A percentile compares a stretch with the other conserved stretches of the same genome.
phyloP scores from a whole-genome alignment of 306 rosid genomes.

The Fragaria ananassa region DNA sequence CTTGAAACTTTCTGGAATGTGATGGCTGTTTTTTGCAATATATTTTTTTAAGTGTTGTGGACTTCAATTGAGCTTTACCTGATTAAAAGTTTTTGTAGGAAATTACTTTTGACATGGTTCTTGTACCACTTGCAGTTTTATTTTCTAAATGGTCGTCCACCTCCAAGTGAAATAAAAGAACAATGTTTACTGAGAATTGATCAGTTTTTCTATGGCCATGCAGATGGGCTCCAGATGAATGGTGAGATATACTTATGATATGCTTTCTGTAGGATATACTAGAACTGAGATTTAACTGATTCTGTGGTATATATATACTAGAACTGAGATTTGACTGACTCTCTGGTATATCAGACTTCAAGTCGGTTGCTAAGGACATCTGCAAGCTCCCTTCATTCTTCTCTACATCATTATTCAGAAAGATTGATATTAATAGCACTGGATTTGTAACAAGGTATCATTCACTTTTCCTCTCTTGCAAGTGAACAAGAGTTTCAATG shows the following conservation, averaged over 20 bases:
- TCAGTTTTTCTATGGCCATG: slow-evolving; percentile 68
- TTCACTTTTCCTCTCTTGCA: slow-evolving; percentile 20
- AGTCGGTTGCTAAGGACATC: slow-evolving; percentile 75
- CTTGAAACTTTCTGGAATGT: slow-evolving; percentile 7
- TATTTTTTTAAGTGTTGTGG: not conserved
- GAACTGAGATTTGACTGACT: slow-evolving; percentile 34
- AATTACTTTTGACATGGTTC: slow-evolving; percentile 16
- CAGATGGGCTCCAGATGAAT: slow-evolving; percentile 71
- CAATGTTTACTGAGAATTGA: slow-evolving; percentile 63
- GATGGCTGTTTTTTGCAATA: slow-evolving; percentile 2
- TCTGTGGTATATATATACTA: not conserved
- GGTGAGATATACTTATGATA: slow-evolving; percentile 57
- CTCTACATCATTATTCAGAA: slow-evolving; percentile 69
- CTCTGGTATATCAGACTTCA: slow-evolving; percentile 65
- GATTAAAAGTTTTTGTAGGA: slow-evolving; percentile 19
- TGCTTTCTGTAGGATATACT: slow-evolving; percentile 26
- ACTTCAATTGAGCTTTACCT: slow-evolving; percentile 21
- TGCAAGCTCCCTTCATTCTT: slow-evolving; percentile 98
- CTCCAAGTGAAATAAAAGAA: slow-evolving; percentile 75
- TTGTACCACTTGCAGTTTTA: slow-evolving; percentile 70
- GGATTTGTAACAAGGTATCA: slow-evolving; percentile 82
- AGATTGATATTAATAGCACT: slow-evolving; percentile 71
- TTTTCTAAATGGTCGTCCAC: slow-evolving; percentile 84
- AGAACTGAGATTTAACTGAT: slow-evolving; percentile 29
- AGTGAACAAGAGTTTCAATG: slow-evolving; percentile 7